phyloP scores from a whole-genome alignment of 163 green algal species.

The Chlorella variabilis region DNA sequence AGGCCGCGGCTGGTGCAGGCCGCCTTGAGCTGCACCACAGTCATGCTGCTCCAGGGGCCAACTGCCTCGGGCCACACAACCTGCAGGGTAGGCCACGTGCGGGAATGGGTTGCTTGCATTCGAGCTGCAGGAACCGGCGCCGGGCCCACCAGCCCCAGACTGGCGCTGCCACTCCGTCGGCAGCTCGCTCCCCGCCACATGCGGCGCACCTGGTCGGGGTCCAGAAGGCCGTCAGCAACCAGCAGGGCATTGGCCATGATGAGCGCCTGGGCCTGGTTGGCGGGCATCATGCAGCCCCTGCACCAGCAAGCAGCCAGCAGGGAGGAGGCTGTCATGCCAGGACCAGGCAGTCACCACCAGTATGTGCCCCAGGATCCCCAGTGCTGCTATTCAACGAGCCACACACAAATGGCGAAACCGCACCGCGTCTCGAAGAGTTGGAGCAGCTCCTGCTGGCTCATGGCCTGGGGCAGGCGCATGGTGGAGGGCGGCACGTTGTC shows the following conservation, averaged over 20 bases:
- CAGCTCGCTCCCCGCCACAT: not conserved
- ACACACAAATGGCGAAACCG: no score
- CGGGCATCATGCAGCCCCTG: conserved; percentile 10
- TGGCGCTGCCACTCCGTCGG: not conserved
- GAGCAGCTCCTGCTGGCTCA: conserved; percentile 13
- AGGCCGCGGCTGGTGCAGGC: conserved; percentile 30
- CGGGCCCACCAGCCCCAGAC: not conserved
- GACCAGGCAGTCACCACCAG: no score
- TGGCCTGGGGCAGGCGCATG: conserved; percentile 25
- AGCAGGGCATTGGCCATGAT: conserved; percentile 28
- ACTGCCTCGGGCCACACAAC: not conserved
- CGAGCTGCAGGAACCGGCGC: no score
- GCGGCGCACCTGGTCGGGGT: conserved; percentile 8
- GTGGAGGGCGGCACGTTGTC: conserved; percentile 2
- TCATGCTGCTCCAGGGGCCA: conserved; percentile 10
- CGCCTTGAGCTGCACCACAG: conserved; percentile 22
- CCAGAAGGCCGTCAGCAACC: conserved; percentile 16
- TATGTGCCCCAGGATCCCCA: no score
- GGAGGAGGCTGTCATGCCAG: not conserved
- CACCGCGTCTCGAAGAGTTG: conserved; percentile 26
- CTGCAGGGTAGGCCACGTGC: not conserved
- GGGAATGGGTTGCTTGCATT: no score
- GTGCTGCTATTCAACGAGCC: no score
- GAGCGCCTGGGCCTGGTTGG: not conserved
- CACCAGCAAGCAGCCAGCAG: not conserved